A percentile compares a stretch with the other conserved stretches of the same genome.
Evolutionary conservation across 345 rosid genomes (phyloP).

Genomic region (Eucalyptus pumila): DNA sequence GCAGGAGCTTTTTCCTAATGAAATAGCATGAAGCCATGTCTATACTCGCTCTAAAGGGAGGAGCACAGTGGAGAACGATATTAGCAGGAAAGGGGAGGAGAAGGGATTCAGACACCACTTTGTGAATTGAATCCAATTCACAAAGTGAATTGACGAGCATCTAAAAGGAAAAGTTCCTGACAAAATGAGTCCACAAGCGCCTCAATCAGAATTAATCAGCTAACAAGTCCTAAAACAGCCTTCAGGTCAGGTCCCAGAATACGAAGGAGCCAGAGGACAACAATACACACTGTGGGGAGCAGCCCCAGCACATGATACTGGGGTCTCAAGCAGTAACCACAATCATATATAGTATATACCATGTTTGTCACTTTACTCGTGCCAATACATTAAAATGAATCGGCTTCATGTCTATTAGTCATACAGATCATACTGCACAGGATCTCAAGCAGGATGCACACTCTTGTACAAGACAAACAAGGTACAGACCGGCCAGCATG

Average conservation of each 20-base stretch:
- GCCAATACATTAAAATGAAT: neutral
- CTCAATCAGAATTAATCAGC: neutral
- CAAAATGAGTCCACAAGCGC: neutral
- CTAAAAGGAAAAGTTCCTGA: neutral
- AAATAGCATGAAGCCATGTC: neutral
- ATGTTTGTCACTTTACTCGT: neutral
- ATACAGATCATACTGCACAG: neutral
- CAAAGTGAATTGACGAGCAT: neutral
- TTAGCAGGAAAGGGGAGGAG: neutral
- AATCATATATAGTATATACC: neutral
- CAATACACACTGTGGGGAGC: neutral
- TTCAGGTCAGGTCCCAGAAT: neutral
- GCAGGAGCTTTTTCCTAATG: neutral
- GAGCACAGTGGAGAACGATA: neutral
- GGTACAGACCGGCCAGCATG: neutral
- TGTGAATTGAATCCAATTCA: neutral
- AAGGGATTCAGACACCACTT: neutral
- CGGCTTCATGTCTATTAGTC: neutral
- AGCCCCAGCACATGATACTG: neutral
- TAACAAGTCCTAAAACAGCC: neutral
- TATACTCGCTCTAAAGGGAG: neutral
- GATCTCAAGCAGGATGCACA: neutral
- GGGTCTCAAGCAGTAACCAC: neutral
- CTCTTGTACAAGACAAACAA: neutral
- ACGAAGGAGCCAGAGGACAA: neutral